Percentiles rank a stretch among this genome's conserved stretches.
These are phyloP conservation scores for Podospora tetraspora DNA, from an alignment of 495 filamentous ascomycete species.

Conservation along the genomic window DNA sequence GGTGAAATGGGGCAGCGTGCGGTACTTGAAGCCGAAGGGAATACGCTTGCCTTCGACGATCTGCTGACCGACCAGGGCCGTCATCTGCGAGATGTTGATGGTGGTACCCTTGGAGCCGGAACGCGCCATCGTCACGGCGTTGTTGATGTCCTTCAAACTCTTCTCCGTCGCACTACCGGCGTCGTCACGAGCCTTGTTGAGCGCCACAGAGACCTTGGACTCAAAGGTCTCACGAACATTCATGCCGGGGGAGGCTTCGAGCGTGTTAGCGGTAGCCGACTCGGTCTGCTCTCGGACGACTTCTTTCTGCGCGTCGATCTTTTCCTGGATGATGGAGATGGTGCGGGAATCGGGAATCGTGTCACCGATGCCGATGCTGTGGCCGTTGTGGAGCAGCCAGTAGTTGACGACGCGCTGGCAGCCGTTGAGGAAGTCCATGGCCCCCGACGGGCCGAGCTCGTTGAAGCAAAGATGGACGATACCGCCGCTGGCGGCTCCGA, in stretches of 20 bases:
- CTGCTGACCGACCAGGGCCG: slow-evolving; percentile 92
- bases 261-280: slow-evolving; percentile 71
- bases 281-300: slow-evolving; percentile 62
- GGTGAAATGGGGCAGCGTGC: slow-evolving; percentile 94
- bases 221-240: slow-evolving; percentile 98
- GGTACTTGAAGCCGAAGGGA: slow-evolving; percentile 98
- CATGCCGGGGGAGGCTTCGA: slow-evolving; percentile 93
- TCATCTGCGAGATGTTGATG: slow-evolving; percentile 99
- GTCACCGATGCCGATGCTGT: slow-evolving; percentile 97
- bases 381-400: slow-evolving; percentile 96
- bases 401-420: slow-evolving; percentile 89
- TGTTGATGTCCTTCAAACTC: slow-evolving; percentile 91
- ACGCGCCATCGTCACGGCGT: slow-evolving; percentile 88
- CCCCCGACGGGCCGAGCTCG: slow-evolving; percentile 76
- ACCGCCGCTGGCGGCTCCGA: slow-evolving; percentile 79
- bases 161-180: slow-evolving; percentile 87
- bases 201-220: slow-evolving; percentile 82
- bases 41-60: slow-evolving; percentile 98
- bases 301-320: slow-evolving; percentile 76
- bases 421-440: slow-evolving; percentile 92
- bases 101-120: slow-evolving; percentile 97
- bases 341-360: slow-evolving; percentile 85
- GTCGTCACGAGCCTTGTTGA: slow-evolving; percentile 93
- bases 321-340: slow-evolving; percentile 73
- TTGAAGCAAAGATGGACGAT: slow-evolving; percentile 96